phyloP scores from a whole-genome alignment of 805 yeast genomes.

The Wickerhamomyces queroliae region DNA sequence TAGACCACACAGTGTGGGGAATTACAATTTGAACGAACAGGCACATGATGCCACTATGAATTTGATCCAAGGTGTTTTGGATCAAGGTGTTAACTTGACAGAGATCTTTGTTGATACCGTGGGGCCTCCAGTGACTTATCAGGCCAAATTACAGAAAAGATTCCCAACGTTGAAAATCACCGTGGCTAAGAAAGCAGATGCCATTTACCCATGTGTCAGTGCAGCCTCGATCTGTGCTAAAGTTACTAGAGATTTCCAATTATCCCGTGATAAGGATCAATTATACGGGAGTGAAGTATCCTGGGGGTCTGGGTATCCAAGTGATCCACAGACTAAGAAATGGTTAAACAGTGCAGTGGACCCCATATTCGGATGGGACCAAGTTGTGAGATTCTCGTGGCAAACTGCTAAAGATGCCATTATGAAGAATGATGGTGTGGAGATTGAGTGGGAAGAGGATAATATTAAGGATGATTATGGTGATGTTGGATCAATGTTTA shows the following conservation, averaged over 20 bases:
- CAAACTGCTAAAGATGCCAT: conserved; percentile 80
- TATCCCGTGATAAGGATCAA: conserved; percentile 30
- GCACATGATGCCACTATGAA: conserved; percentile 93
- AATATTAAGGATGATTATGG: conserved; percentile 23
- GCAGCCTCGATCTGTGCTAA: conserved; percentile 96
- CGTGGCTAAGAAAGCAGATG: conserved; percentile 93
- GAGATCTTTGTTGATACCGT: conserved; percentile 92
- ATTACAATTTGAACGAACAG: conserved; percentile 79
- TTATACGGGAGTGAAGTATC: conserved; percentile 17
- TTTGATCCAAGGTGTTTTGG: conserved; percentile 60
- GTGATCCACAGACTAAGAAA: conserved; percentile 78
- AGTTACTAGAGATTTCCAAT: conserved; percentile 79
- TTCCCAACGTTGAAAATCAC: conserved; percentile 72
- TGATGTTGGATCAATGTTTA: conserved; percentile 14
- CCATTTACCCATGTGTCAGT: conserved; percentile 85
- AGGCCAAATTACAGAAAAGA: conserved; percentile 56
- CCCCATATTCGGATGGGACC: conserved; percentile 81
- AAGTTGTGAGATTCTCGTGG: conserved; percentile 83
- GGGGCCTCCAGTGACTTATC: conserved; percentile 89
- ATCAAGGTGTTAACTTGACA: conserved; percentile 53
- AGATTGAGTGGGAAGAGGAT: conserved; percentile 56
- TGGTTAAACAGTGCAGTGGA: conserved; percentile 69
- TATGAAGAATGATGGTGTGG: conserved; percentile 42
- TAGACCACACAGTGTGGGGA: conserved; percentile 43
- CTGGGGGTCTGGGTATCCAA: conserved; percentile 93